Evolutionary conservation across 495 filamentous ascomycete species (phyloP), one percentile per base, ranked within the genome.

Genomic region (Pyrenopolyporus hunteri): DNA sequence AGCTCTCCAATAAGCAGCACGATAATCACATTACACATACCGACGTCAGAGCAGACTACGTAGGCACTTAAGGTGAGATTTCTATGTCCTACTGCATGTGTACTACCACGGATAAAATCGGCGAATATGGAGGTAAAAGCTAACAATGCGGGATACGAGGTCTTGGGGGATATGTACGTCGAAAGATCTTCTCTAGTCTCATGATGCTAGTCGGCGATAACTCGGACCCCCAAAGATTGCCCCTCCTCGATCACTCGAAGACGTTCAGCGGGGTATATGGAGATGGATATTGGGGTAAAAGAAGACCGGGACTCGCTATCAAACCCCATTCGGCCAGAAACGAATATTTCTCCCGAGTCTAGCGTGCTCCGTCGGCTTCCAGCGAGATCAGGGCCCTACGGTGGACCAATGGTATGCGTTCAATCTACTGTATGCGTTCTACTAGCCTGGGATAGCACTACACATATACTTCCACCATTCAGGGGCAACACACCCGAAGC

Each of bases 311-410:
- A 53, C 13, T 54, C 22, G 11, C 31, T 23, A 25, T n/a, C 16
- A 8, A 53, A 39, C 46, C 17, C 40, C 26, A 43, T 53, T 55
- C 49, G 62, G 32, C 50, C 50, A 65, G 36, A 59, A 60, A 65
- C 39, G 50, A 50, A 37, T 39, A 59, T 65, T 60, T 60, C 13
- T 22, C 23, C 62, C 62, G 62, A 65, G 29, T 25, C 25, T 56
- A 60, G 55, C 20, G 17, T 54, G 25, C 43, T 39, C 55, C 61
- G 61, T 48, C 54, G 54, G 54, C 29, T 54, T 48, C 53, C 4
- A 25, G 58, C 51, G 20, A 57, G 31, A 29, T 10, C 20, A 46
- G n/a, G 6, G 13, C 32, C 49, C 57, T 33, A 35, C 57, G 32
- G 42, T 53, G 49, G 33, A 55, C 28, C 37, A 11, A 45, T 23